phyloP scores from a whole-genome alignment of 2,329 filamentous ascomycete genomes.

The Botrytis fragariae region DNA sequence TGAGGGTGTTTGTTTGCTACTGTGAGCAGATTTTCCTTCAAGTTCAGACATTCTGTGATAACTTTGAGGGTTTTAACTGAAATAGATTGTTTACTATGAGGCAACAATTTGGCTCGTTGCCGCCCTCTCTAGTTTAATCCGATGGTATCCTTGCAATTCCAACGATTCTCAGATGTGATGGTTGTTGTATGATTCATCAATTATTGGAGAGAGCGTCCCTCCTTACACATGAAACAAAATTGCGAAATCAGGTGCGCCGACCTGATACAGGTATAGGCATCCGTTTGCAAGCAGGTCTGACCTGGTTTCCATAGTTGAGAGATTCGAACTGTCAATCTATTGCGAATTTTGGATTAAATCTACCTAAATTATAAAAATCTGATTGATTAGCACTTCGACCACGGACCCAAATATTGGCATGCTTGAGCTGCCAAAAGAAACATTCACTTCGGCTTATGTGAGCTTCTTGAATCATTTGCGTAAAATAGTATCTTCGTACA shows the following conservation, averaged over 20 bases:
- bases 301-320: background rate
- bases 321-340: background rate
- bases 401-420: no score
- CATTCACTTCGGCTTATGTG: no score
- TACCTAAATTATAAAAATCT: no score
- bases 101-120: background rate
- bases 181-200: background rate
- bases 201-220: no score
- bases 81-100: background rate
- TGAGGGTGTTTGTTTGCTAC: no score
- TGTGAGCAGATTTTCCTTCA: no score
- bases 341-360: no score
- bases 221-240: background rate
- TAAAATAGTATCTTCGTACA: no score
- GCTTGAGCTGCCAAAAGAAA: no score
- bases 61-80: rapidly evolving
- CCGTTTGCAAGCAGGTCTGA: background rate
- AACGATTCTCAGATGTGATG: background rate
- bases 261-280: background rate
- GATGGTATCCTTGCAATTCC: background rate
- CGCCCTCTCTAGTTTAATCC: background rate
- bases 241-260: background rate
- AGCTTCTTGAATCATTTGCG: no score
- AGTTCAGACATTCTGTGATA: background rate
- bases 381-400: no score